phyloP scores from a whole-genome alignment of 1,284 basidiomycete species.

The Heterobasidion parviporum region DNA sequence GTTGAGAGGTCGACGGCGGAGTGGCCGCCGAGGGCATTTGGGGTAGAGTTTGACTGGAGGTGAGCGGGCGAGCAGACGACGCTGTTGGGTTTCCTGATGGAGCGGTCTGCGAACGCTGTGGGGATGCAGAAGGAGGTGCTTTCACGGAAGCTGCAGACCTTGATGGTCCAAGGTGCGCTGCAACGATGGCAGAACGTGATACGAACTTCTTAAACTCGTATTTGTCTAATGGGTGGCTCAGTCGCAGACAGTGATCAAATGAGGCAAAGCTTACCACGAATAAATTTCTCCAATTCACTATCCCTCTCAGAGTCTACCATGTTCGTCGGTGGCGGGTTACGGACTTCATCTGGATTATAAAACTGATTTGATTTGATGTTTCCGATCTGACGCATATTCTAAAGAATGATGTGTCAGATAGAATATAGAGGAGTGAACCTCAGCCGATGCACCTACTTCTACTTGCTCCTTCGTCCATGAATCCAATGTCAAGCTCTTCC shows the following conservation, averaged over 20 bases:
- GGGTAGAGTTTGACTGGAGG: not conserved
- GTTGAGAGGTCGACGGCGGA: constrained; percentile 6
- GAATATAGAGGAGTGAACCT: constrained; percentile 4
- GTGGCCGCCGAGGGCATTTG: constrained; percentile 9
- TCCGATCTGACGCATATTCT: constrained; percentile 69
- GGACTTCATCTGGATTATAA: constrained; percentile 71
- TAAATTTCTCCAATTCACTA: constrained; percentile 79
- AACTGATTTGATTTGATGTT: constrained; percentile 69
- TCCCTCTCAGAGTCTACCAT: constrained; percentile 73
- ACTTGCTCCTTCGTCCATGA: constrained; percentile 82
- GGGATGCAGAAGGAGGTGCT: constrained; percentile 28
- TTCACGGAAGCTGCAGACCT: constrained; percentile 21
- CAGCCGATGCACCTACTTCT: constrained; percentile 41
- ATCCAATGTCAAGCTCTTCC: constrained; percentile 80
- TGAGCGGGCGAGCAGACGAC: constrained; percentile 5
- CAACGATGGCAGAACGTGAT: constrained; percentile 15
- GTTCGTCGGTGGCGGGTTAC: constrained; percentile 73
- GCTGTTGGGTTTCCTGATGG: constrained; percentile 10
- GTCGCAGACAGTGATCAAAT: not conserved
- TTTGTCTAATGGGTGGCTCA: constrained; percentile 39
- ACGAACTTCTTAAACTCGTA: constrained; percentile 67
- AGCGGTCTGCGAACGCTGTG: constrained; percentile 38
- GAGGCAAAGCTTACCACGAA: constrained; percentile 43
- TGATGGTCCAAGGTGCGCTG: constrained; percentile 20
- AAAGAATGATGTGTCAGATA: constrained; percentile 8